Evolutionary conservation across 163 green algal species (phyloP).

Genomic region (Scenedesmus sp.): DNA sequence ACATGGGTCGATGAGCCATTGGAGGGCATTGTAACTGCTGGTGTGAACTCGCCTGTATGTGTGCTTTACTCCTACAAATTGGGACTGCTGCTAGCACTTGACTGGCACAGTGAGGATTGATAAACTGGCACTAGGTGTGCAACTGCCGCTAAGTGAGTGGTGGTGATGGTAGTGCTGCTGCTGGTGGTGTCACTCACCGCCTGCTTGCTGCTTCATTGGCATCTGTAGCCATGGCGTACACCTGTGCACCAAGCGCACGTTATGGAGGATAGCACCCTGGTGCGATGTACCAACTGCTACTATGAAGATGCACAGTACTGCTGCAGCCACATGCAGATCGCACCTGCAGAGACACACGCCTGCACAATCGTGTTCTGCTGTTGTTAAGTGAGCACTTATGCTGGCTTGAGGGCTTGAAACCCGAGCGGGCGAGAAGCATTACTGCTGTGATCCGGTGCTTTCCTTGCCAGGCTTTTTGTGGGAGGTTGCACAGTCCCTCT

Average conservation of each 20-base stretch:
- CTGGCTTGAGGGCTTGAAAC: not conserved
- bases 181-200: not conserved
- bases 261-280: not conserved
- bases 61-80: not conserved
- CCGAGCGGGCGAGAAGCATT: not conserved
- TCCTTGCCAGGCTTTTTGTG: not conserved
- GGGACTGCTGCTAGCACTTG: not conserved
- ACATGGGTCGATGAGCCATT: not conserved
- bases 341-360: not conserved
- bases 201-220: not conserved
- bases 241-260: not conserved
- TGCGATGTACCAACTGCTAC: not conserved
- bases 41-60: too few species aligned
- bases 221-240: not conserved
- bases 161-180: not conserved
- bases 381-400: not conserved
- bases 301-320: not conserved
- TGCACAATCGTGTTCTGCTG: not conserved
- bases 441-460: constrained; percentile 2
- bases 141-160: not conserved
- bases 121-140: too few species aligned
- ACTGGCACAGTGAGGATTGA: too few species aligned
- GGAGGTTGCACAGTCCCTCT: not conserved
- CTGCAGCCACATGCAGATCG: not conserved
- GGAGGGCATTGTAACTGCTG: too few species aligned